phyloP scores from a whole-genome alignment of 345 rosid species.

The Citrus australasica region DNA sequence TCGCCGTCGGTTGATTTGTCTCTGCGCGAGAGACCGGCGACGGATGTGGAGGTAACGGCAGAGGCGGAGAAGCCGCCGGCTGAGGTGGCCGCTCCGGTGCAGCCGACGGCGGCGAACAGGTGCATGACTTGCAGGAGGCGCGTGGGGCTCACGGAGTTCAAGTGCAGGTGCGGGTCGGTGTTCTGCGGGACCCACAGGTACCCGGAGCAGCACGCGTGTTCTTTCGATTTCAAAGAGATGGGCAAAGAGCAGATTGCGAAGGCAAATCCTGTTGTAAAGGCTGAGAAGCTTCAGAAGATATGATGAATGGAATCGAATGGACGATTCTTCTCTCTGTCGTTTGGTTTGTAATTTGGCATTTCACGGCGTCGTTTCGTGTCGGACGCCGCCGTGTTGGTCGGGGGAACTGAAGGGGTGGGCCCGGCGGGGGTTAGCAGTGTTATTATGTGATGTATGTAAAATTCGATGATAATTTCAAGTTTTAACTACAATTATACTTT shows the following conservation, averaged over 20 bases:
- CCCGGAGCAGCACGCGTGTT: slow-evolving; percentile 73
- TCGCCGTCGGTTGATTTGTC: slow-evolving; percentile 20
- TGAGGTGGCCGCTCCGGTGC: not conserved
- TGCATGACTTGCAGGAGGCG: slow-evolving; percentile 74
- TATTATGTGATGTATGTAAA: not conserved
- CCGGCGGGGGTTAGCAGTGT: not conserved
- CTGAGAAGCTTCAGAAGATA: slow-evolving; percentile 66
- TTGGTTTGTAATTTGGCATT: not conserved
- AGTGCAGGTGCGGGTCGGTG: slow-evolving; percentile 78
- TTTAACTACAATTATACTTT: too few relatives aligned
- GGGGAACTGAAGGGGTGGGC: not conserved
- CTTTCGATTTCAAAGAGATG: slow-evolving; percentile 67
- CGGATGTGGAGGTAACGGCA: not conserved
- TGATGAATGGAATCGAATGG: slow-evolving; percentile 15
- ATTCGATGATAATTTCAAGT: not conserved
- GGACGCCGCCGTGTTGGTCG: not conserved
- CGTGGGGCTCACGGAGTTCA: slow-evolving; percentile 82
- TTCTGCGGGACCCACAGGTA: slow-evolving; percentile 80
- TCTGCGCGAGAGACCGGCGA: not conserved
- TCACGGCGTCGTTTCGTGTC: not conserved
- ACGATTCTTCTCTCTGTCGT: not conserved
- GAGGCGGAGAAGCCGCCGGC: not conserved
- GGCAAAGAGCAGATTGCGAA: slow-evolving; percentile 75
- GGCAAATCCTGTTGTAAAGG: slow-evolving; percentile 74
- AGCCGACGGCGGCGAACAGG: slow-evolving; percentile 25